phyloP scores from a whole-genome alignment of 2,329 filamentous ascomycete genomes.

The Claviceps citrina region DNA sequence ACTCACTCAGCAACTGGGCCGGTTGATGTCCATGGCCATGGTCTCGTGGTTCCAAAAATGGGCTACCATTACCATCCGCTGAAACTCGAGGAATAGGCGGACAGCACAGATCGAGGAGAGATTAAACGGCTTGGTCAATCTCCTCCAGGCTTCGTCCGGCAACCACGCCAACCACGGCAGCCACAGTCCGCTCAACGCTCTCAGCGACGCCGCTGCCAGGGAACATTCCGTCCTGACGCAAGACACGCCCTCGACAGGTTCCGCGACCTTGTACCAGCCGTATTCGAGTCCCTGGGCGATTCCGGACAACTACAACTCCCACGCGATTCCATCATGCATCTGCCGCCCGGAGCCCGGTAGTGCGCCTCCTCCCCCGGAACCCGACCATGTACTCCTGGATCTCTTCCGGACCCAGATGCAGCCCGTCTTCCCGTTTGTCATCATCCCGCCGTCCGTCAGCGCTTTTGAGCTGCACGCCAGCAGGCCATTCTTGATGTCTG shows the following conservation, averaged over 20 bases:
- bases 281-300: constrained; percentile 16
- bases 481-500: constrained; percentile 32
- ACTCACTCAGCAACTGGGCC: no score
- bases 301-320: constrained; percentile 29
- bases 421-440: constrained; percentile 31
- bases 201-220: constrained; percentile 14
- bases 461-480: constrained; percentile 22
- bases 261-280: constrained; percentile 7
- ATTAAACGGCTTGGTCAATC: constrained; percentile 32
- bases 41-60: no score
- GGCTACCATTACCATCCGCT: constrained; percentile 1
- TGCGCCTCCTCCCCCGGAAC: constrained; percentile 24
- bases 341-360: constrained; percentile 28
- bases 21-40: no score
- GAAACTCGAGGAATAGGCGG: constrained; percentile 17
- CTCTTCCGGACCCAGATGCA: constrained; percentile 29
- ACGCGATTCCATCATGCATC: constrained; percentile 30
- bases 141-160: constrained; percentile 29
- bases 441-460: constrained; percentile 22
- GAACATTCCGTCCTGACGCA: constrained; percentile 13
- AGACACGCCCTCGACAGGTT: constrained; percentile 11
- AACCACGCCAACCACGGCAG: constrained; percentile 15
- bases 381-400: constrained; percentile 30
- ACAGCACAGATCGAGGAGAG: constrained; percentile 35
- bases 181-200: constrained; percentile 13